phyloP scores from a whole-genome alignment of 1,139 yeast genomes.

The Saccharomyces hybrid region DNA sequence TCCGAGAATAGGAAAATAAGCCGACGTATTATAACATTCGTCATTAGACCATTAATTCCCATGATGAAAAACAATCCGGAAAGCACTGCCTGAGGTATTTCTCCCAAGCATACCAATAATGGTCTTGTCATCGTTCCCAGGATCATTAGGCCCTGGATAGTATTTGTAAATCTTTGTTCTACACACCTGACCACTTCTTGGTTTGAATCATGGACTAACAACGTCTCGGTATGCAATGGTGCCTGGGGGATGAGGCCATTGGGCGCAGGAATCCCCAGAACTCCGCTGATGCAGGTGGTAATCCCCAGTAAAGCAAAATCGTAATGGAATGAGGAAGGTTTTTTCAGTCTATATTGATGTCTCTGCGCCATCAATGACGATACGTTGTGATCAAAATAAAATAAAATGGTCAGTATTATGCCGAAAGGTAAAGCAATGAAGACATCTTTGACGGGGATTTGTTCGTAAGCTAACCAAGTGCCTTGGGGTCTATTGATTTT shows the following conservation, averaged over 20 bases:
- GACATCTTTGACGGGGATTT: slow-evolving; percentile 60
- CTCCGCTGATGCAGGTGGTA: slow-evolving; percentile 79
- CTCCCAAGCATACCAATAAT: slow-evolving; percentile 64
- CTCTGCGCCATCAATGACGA: slow-evolving; percentile 89
- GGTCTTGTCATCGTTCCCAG: slow-evolving; percentile 89
- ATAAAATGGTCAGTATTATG: slow-evolving; percentile 66
- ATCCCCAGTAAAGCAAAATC: slow-evolving; percentile 79
- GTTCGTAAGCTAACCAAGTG: slow-evolving; percentile 49
- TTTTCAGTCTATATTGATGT: slow-evolving; percentile 67
- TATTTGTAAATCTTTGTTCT: slow-evolving; percentile 82
- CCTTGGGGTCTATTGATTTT: slow-evolving; percentile 21
- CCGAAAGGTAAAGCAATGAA: slow-evolving; percentile 93
- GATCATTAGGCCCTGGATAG: slow-evolving; percentile 74
- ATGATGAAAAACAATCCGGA: slow-evolving; percentile 89
- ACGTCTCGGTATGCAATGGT: slow-evolving; percentile 78
- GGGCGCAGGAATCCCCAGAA: slow-evolving; percentile 89
- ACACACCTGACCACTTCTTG: slow-evolving; percentile 53
- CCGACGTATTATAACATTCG: slow-evolving; percentile 55
- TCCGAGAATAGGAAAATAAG: slow-evolving; percentile 63
- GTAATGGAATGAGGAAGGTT: slow-evolving; percentile 90
- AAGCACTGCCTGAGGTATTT: slow-evolving; percentile 89
- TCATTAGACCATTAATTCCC: slow-evolving; percentile 76
- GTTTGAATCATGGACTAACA: slow-evolving; percentile 50
- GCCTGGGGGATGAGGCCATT: slow-evolving; percentile 97
- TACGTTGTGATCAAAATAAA: slow-evolving; percentile 95